Conservation (phyloP, 495 filamentous ascomycete genomes). For the Neurospora sp. region DNA sequence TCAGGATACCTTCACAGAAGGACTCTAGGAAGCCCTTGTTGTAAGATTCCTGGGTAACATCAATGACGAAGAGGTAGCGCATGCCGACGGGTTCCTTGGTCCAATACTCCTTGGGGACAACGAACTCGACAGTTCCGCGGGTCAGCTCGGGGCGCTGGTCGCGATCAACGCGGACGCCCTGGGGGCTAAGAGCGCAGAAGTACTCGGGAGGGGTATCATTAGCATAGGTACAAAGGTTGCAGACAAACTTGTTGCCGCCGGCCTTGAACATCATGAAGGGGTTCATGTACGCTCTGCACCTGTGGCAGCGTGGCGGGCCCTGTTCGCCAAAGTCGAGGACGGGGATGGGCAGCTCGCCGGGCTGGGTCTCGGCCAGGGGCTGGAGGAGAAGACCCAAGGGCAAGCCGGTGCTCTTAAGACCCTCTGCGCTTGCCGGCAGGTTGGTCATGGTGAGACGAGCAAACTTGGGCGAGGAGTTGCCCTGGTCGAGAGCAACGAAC, state of each 20-base stretch:
- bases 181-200: slow-evolving; percentile 80
- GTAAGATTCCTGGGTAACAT: slow-evolving; percentile 80
- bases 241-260: slow-evolving; percentile 92
- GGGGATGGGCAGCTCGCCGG: slow-evolving; percentile 80
- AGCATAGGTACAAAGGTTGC: slow-evolving; percentile 96
- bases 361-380: slow-evolving; percentile 71
- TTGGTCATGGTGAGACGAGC: slow-evolving; percentile 85
- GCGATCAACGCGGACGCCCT: slow-evolving; percentile 78
- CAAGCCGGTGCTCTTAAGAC: slow-evolving; percentile 64
- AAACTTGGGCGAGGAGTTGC: slow-evolving; percentile 92
- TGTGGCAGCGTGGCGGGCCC: slow-evolving; percentile 83
- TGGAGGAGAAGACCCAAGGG: slow-evolving; percentile 85
- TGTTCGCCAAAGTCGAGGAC: slow-evolving; percentile 90
- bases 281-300: slow-evolving; percentile 96
- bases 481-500: slow-evolving; percentile 88
- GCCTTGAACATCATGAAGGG: slow-evolving; percentile 96
- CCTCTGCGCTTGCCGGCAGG: slow-evolving; percentile 75
- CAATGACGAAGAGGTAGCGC: slow-evolving; percentile 82
- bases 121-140: slow-evolving; percentile 87
- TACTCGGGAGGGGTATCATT: slow-evolving; percentile 92
- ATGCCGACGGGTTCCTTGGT: slow-evolving; percentile 85
- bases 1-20: slow-evolving; percentile 80
- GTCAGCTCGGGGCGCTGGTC: slow-evolving; percentile 82
- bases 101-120: slow-evolving; percentile 98
- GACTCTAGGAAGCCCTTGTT: slow-evolving; percentile 85